Base-by-base conservation (phyloP, 1,284 basidiomycete species). In the Ustilago vetiveriae region DNA sequence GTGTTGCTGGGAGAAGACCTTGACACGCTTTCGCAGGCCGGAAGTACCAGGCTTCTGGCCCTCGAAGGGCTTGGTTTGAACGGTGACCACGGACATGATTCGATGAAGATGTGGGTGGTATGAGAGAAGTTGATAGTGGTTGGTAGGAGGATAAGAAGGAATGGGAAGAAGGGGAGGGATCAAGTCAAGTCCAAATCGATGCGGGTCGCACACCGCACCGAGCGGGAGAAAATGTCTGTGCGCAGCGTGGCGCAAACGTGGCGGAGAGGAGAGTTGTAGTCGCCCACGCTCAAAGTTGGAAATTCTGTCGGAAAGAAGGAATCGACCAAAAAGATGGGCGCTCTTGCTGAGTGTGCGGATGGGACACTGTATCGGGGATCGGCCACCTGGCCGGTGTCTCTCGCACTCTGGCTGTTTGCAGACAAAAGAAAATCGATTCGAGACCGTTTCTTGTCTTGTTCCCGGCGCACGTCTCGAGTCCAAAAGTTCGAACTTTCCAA, bases 1-100 rank as follows among this genome's bases (percentile, higher is more conserved):
- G 85, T 98, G 89, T 89, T 92, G 82, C 75, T 81, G 80, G 40
- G 75, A 60, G 46, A 82, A 82, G 36, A 82, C 80, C 75, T 78
- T 82, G 55, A 82, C 80, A 23, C 78, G 55, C 72, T 82, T 82
- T 17, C 80, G 66, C 10, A 82, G 72, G 43, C 80, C 80, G 6
- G 79, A 80, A 16, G 80, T 82, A 26, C 80, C 80, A 33, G 80
- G 80, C 74, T 81, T 82, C 69, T 82, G 80, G 29, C 80, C 80
- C 44, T 82, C 80, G 48, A 79, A 82, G 32, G 79, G 73, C 54
- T 70, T 78, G 21, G 80, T 82, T 26, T 67, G 42, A 33, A 82
- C 68, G 5, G 66, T 76, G 48, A 73, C 68, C 50, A 69, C 69
- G 26, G 76, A 74, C 78, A 79, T 79, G 51, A 39, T 38, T 45